Evolutionary conservation across 2,329 filamentous ascomycete genomes (phyloP).

Genomic region (Arthrobotrys musiformis): DNA sequence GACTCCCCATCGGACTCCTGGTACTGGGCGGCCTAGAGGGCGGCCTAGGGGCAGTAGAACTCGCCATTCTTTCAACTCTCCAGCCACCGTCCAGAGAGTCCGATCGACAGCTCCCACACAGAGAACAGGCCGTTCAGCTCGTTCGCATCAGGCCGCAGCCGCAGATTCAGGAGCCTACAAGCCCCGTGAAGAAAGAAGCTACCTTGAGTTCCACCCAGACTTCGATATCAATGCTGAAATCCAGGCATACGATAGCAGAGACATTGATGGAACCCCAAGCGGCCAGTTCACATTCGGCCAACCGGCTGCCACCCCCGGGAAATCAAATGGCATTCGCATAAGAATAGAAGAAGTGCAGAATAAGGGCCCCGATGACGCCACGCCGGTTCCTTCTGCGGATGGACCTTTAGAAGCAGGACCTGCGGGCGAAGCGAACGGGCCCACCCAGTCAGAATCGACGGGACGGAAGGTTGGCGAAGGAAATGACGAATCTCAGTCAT

Average conservation of each 20-base stretch:
- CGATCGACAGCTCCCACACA: slow-evolving; percentile 31
- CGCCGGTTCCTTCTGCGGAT: slow-evolving; percentile 37
- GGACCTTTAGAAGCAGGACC: slow-evolving; percentile 11
- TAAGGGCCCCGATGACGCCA: slow-evolving; percentile 64
- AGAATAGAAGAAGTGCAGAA: slow-evolving; percentile 61
- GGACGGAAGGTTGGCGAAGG: slow-evolving; percentile 51
- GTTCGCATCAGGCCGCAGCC: slow-evolving; percentile 33
- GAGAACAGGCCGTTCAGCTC: slow-evolving; percentile 37
- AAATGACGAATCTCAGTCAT: slow-evolving; percentile 40
- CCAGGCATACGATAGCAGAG: slow-evolving; percentile 80
- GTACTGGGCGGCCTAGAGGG: slow-evolving; percentile 49
- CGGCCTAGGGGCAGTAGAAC: slow-evolving; percentile 52
- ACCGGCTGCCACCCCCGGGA: slow-evolving; percentile 23
- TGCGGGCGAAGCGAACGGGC: slow-evolving; percentile 35
- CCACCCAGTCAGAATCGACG: slow-evolving; percentile 29
- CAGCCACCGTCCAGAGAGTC: slow-evolving; percentile 28
- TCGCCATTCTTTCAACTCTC: slow-evolving; percentile 44
- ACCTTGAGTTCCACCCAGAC: slow-evolving; percentile 97
- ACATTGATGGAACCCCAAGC: slow-evolving; percentile 76
- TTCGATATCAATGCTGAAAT: slow-evolving; percentile 87
- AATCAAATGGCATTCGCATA: slow-evolving; percentile 66
- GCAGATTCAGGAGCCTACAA: slow-evolving; percentile 91
- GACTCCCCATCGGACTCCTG: slow-evolving; percentile 46
- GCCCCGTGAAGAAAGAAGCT: slow-evolving; percentile 92
- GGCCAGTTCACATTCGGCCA: slow-evolving; percentile 35